A percentile compares a stretch with the other conserved stretches of the same genome.
Conservation (phyloP, 73 alveolate species). For the Paramecium sonneborni region DNA sequence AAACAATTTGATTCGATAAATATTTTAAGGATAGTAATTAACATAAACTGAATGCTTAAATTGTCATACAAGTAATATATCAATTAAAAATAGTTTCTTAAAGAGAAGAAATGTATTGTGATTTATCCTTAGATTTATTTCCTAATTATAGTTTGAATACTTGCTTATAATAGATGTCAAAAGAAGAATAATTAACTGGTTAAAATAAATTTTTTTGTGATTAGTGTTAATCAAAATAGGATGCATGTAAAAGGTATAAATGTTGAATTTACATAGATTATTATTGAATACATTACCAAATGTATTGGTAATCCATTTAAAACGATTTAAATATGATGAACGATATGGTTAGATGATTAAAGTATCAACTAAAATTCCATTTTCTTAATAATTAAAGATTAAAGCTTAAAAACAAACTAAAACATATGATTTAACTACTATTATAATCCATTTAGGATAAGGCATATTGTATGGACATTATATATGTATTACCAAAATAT, state of each 20-base stretch:
- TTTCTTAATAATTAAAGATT: slow-evolving; percentile 12
- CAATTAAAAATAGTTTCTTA: slow-evolving; percentile 11
- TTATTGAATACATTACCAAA: slow-evolving; percentile 20
- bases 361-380: slow-evolving; percentile 49
- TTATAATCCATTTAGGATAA: slow-evolving; percentile 62
- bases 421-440: slow-evolving; percentile 37
- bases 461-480: slow-evolving; percentile 63
- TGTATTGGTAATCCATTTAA: slow-evolving; percentile 46
- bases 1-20: slow-evolving; percentile 37
- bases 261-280: neutral
- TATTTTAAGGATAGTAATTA: slow-evolving; percentile 52
- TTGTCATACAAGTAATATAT: slow-evolving; percentile 42
- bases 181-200: slow-evolving; percentile 58
- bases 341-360: slow-evolving; percentile 53
- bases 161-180: slow-evolving; percentile 40
- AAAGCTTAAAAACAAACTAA: neutral
- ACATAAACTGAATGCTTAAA: slow-evolving; percentile 50
- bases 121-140: slow-evolving; percentile 55
- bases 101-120: slow-evolving; percentile 62
- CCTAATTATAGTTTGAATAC: slow-evolving; percentile 2
- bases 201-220: slow-evolving; percentile 59
- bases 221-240: slow-evolving; percentile 55
- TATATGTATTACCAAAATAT: slow-evolving; percentile 32
- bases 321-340: slow-evolving; percentile 67
- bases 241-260: slow-evolving; percentile 49